phyloP scores from a whole-genome alignment of 495 filamentous ascomycete species.

The Xylaria acuta region DNA sequence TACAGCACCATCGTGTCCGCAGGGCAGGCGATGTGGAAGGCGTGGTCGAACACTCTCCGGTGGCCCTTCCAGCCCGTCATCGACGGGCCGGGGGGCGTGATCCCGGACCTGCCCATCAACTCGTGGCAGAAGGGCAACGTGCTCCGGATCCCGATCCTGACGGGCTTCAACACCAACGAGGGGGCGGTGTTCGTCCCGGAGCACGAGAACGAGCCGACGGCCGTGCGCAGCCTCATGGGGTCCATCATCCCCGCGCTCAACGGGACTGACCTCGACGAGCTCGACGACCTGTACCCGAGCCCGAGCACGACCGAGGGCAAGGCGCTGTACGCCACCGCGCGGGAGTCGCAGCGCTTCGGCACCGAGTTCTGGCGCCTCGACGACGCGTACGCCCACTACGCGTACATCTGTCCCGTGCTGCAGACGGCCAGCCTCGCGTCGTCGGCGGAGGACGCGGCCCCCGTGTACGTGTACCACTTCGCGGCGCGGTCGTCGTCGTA shows the following conservation, averaged over 20 bases:
- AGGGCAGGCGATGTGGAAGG: constrained; percentile 57
- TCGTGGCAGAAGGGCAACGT: constrained; percentile 59
- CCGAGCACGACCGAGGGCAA: constrained; percentile 43
- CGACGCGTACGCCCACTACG: constrained; percentile 70
- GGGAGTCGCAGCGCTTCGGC: constrained; percentile 51
- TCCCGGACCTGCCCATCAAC: constrained; percentile 62
- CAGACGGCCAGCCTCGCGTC: constrained; percentile 63
- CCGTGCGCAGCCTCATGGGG: constrained; percentile 63
- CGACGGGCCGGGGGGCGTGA: constrained; percentile 59
- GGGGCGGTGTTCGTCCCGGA: constrained; percentile 65
- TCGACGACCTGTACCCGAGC: constrained; percentile 65
- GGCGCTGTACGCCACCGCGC: constrained; percentile 27
- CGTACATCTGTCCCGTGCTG: constrained; percentile 69
- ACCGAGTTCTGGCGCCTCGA: constrained; percentile 65
- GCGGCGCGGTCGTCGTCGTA: constrained; percentile 55
- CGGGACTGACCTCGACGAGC: constrained; percentile 51
- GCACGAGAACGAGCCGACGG: constrained; percentile 46
- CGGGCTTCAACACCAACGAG: constrained; percentile 71
- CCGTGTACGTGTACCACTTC: constrained; percentile 66
- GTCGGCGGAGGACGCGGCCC: constrained; percentile 32
- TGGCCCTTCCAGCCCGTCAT: constrained; percentile 76
- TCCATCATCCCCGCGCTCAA: constrained; percentile 60
- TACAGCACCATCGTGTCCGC: constrained; percentile 54
- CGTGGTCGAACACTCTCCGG: constrained; percentile 60
- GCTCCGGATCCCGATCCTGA: constrained; percentile 66